Base-by-base conservation (phyloP, 441 rosid species). In the Dalechampia spathulata region DNA sequence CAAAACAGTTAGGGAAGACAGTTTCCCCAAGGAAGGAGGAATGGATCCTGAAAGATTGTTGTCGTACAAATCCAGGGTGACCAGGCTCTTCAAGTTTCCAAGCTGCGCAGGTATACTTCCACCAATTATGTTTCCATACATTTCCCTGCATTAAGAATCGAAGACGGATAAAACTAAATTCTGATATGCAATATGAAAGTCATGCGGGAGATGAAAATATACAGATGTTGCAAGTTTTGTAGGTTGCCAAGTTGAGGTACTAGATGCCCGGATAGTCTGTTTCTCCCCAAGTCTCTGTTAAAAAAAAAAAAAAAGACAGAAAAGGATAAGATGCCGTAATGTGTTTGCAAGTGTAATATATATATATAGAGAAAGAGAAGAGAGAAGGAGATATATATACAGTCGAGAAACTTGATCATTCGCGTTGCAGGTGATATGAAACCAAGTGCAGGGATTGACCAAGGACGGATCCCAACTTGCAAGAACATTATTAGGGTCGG, bases 381-480 rank as follows among this genome's bases (percentile, higher is more conserved):
- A 38, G 15, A 10, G 42, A 2, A 0, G 1, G 13, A 5, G 17
- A 13, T 13, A 38, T 13, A 19, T 12, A 20, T 44, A 44, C 48
- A 44, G 6, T 1, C 48, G 14, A 21, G 26, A 2, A 44, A 44
- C 48, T 8, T 21, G 26, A 66, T 85, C 77, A 6, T 85, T 83
- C 53, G 64, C 71, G 71, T 78, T 79, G 74, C 95, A 86, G 39
- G 89, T 80, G 57, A 86, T 82, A 49, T 83, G 89, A 88, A 36
- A 85, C 75, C 66, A 93, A 88, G 7, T 93, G 96, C 62, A 78
- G 77, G 54, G 83, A 88, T 37, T 75, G 81, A 25, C 78, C 81
- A 11, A n/a, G n/a, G n/a, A n/a, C n/a, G 86, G 69, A 61, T 88
- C 90, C 96, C 93, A 88, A 68, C 88, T 88, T 57, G 77, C 83